A percentile compares a stretch with the other conserved stretches of the same genome.
phyloP scores from a whole-genome alignment of 2,329 filamentous ascomycete species.

The Emmonsia crescens region DNA sequence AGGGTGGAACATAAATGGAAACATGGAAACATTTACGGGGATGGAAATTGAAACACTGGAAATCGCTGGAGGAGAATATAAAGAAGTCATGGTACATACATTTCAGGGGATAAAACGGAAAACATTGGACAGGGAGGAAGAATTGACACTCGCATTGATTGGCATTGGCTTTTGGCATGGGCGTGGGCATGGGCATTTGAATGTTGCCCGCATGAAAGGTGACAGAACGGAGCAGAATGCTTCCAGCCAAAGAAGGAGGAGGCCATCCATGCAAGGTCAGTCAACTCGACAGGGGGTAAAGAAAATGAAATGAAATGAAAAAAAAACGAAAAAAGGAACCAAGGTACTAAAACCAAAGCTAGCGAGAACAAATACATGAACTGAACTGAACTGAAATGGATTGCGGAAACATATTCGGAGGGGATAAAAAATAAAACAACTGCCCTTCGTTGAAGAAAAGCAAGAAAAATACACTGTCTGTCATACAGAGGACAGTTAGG shows the following conservation, averaged over 20 bases:
- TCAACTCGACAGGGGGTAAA: background rate
- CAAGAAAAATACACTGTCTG: background rate
- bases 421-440: conserved; percentile 2
- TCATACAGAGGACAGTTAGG: background rate
- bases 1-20: background rate
- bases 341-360: conserved; percentile 8
- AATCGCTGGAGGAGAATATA: background rate
- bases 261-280: too few species aligned
- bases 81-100: background rate
- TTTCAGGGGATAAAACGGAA: background rate
- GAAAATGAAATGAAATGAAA: conserved; percentile 3
- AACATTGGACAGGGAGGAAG: background rate
- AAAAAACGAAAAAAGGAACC: conserved; percentile 9
- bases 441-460: background rate
- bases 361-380: conserved; percentile 5
- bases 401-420: background rate
- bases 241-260: too few species aligned
- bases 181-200: background rate
- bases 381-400: background rate
- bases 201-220: background rate
- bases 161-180: background rate
- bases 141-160: background rate
- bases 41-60: background rate
- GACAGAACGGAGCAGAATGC: too few species aligned
- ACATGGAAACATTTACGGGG: background rate